phyloP scores from a whole-genome alignment of 305 asterid species.

The Fraxinus sp. region DNA sequence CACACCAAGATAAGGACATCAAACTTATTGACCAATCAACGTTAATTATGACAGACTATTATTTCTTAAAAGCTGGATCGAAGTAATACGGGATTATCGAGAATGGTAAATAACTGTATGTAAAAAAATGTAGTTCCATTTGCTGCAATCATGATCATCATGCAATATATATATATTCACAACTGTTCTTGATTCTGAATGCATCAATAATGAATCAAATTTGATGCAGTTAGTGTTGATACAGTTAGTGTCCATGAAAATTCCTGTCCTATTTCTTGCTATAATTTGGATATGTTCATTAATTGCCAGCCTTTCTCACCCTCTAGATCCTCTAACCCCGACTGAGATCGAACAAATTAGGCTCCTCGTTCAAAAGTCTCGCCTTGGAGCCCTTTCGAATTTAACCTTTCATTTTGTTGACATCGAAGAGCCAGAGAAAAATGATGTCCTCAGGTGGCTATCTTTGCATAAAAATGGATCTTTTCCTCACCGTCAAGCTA shows the following conservation, averaged over 20 bases:
- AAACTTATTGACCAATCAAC: slow-evolving; percentile 26
- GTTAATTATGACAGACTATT: slow-evolving; percentile 29
- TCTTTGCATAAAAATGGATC: slow-evolving; percentile 18
- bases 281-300: slow-evolving; percentile 9
- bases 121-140: slow-evolving; percentile 12
- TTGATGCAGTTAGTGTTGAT: slow-evolving; percentile 23
- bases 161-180: slow-evolving; percentile 4
- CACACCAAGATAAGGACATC: slow-evolving; percentile 42
- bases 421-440: slow-evolving; percentile 70
- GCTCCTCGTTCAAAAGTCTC: slow-evolving; percentile 41
- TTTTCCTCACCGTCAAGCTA: slow-evolving; percentile 49
- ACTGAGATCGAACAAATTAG: slow-evolving; percentile 44
- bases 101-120: not conserved
- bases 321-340: slow-evolving; percentile 66
- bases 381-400: slow-evolving; percentile 35
- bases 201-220: slow-evolving; percentile 16
- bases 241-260: slow-evolving; percentile 25
- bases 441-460: slow-evolving; percentile 52
- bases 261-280: slow-evolving; percentile 22
- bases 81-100: slow-evolving; percentile 20
- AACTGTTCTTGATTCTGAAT: slow-evolving; percentile 28
- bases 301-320: slow-evolving; percentile 36
- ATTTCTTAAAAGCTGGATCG: slow-evolving; percentile 22
- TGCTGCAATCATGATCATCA: slow-evolving; percentile 14
- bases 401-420: slow-evolving; percentile 63